Evolutionary conservation across 1,284 basidiomycete species (phyloP), one percentile per base, ranked within the genome.

Genomic region (Mycosarcoma mackinlayi): DNA sequence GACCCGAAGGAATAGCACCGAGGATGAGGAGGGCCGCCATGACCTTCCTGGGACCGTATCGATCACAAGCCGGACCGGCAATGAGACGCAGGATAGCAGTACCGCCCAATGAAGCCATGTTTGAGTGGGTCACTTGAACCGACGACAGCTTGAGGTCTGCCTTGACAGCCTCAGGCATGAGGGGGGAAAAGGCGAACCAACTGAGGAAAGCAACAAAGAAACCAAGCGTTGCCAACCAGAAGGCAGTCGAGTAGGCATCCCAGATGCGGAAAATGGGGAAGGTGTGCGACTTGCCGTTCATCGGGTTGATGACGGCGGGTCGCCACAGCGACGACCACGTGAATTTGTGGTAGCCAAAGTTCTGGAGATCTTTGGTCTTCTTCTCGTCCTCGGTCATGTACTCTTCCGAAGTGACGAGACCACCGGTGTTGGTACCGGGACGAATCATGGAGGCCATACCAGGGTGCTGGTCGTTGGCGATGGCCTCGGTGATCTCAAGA

Each of bases 181-280:
- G 84, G 0, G 88, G 88, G 16, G 88, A 84, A 75, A 89, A 89
- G 0, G 88, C 88, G 63, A 89, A 90, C 89, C 89, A 90, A 14
- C 87, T 86, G 19, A 88, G 77, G 67, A 84, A 83, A 14, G 86
- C 86, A 4, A 84, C 79, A 68, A 86, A 85, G 80, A 85, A 87
- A 30, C 82, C 75, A 11, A 86, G 79, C 84, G 86, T 88, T 18
- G 87, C 84, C 5, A 63, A 30, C 65, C 62, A 74, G 68, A 68
- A 88, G 47, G 86, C 86, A 30, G 84, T 83, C 4, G 86, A 82
- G 73, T 89, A 88, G 4, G 85, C 85, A 65, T 85, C 87, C n/a
- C 79, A 78, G 25, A 89, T 80, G 41, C 86, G 86, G 63, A 89
- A 79, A 42, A 89, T 81, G 5, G 87, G 87, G 6, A 89, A 81